Evolutionary conservation across 306 rosid genomes (phyloP).

Genomic region (Potentilla sterilis): DNA sequence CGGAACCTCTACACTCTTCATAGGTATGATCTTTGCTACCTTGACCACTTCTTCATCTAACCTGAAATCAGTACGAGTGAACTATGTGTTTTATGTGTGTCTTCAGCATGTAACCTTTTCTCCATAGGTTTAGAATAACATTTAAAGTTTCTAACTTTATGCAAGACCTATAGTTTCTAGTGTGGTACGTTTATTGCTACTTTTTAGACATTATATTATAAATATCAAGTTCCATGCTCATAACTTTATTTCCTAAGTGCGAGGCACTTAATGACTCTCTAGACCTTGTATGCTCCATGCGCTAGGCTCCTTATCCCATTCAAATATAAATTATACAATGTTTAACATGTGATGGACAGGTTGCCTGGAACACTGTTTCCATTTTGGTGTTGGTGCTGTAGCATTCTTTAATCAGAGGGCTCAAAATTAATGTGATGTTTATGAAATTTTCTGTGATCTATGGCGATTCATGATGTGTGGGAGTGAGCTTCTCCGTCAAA

Average conservation of each 20-base stretch:
- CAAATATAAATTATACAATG: neutral
- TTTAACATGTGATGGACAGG: neutral
- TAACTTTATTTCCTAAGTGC: neutral
- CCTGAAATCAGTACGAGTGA: neutral
- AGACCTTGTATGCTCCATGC: constrained; percentile 3
- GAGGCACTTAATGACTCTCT: neutral
- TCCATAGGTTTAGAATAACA: too few species aligned
- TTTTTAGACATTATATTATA: neutral
- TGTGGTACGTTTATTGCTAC: neutral
- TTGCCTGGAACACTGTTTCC: neutral
- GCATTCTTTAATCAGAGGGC: neutral
- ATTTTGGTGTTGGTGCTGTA: neutral
- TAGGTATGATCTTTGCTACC: constrained; percentile 41
- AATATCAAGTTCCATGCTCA: neutral
- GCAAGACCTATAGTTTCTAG: neutral
- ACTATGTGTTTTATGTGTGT: neutral
- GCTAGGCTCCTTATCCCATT: neutral
- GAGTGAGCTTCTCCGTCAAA: neutral
- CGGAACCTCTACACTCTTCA: constrained; percentile 94
- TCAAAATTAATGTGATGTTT: neutral
- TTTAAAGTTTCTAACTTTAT: neutral
- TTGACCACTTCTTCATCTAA: neutral
- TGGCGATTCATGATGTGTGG: neutral
- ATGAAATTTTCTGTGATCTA: neutral
- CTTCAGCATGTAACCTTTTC: neutral